Conservation (phyloP, 176 grass and related monocot species). For the Hyparrhenia diplandra region DNA sequence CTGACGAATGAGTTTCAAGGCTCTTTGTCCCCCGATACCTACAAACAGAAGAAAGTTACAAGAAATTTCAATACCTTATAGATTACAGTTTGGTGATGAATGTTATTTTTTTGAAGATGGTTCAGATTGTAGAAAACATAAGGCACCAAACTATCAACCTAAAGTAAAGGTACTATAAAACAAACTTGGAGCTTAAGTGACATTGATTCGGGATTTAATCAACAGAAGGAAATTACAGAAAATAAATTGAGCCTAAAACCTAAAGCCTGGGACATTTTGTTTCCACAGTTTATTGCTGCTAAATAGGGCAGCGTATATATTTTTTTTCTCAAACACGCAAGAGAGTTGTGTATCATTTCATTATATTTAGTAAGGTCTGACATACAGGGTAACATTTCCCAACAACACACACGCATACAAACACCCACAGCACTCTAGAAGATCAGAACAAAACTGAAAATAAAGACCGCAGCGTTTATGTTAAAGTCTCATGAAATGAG, state of each 20-base stretch:
- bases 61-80: conserved; percentile 1
- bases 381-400: not conserved
- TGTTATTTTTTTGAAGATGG: not conserved
- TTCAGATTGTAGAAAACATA: conserved; percentile 12
- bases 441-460: not conserved
- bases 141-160: not conserved
- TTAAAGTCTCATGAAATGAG: conserved; percentile 20
- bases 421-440: not conserved
- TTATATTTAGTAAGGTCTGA: not conserved
- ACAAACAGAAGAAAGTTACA: conserved; percentile 13
- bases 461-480: not conserved
- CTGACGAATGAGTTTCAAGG: conserved; percentile 87
- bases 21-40: conserved; percentile 94
- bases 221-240: not conserved
- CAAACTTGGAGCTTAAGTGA: not conserved
- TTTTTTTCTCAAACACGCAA: not conserved
- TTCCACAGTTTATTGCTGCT: conserved; percentile 8
- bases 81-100: not conserved
- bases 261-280: not conserved
- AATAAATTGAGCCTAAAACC: conserved; percentile 7
- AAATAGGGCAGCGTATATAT: not conserved
- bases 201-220: conserved; percentile 3
- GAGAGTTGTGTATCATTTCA: not conserved
- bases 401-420: not conserved
- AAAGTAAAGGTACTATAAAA: not conserved